Evolutionary conservation across 148 eudicot genomes (phyloP).

Genomic region (Gaultheria prostrata): DNA sequence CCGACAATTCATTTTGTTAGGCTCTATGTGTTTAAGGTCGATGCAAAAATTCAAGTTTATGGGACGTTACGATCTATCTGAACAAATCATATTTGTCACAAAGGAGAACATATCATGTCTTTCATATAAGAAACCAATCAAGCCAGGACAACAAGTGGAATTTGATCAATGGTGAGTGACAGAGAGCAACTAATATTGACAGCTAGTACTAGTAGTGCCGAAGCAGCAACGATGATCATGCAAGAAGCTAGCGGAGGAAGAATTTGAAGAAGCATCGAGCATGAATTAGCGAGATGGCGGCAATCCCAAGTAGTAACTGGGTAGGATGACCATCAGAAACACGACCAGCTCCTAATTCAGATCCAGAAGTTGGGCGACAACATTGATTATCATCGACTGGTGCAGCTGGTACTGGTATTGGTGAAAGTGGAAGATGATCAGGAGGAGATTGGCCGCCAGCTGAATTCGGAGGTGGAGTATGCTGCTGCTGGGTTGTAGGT

Average conservation of each 20-base stretch:
- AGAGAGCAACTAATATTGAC: not conserved
- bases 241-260: not conserved
- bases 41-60: not conserved
- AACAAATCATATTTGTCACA: not conserved
- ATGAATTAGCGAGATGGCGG: not conserved
- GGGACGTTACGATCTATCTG: not conserved
- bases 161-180: not conserved
- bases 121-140: not conserved
- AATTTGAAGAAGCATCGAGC: not conserved
- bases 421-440: not conserved
- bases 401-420: not conserved
- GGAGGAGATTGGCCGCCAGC: not conserved
- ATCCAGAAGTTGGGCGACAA: not conserved
- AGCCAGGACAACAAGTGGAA: not conserved
- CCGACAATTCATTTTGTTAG: not conserved
- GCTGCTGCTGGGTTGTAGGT: not conserved
- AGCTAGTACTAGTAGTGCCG: not conserved
- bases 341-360: not conserved
- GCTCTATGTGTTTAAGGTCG: not conserved
- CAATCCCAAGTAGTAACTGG: not conserved
- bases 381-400: not conserved
- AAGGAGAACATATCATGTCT: too few relatives aligned
- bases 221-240: not conserved
- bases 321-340: not conserved
- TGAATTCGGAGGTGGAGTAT: not conserved